These are phyloP conservation scores for Castanea crenata DNA, from an alignment of 306 rosid genomes.

Conservation along the genomic window DNA sequence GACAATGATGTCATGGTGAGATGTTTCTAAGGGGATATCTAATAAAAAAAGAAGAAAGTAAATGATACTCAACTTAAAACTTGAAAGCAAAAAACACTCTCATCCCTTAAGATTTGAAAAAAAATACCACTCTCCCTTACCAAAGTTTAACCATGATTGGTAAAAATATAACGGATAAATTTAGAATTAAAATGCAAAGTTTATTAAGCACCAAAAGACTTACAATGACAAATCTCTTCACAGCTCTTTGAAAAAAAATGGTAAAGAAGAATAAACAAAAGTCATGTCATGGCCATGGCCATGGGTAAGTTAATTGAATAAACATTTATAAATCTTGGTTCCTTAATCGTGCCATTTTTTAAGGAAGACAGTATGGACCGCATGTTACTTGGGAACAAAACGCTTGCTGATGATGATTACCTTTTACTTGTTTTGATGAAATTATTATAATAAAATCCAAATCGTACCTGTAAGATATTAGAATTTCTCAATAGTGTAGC, in stretches of 20 bases:
- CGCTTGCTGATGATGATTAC: not conserved
- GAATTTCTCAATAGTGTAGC: not conserved
- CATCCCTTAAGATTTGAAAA: too few relatives aligned
- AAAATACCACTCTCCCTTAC: too few relatives aligned
- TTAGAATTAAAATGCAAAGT: too few relatives aligned
- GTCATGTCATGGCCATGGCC: not conserved
- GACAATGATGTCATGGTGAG: not conserved
- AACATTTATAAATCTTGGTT: too few relatives aligned
- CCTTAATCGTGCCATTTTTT: not conserved
- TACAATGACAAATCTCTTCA: not conserved
- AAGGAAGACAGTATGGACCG: not conserved
- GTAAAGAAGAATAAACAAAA: not conserved
- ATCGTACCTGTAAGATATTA: not conserved
- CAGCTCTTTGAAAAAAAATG: too few relatives aligned
- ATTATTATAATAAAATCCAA: not conserved
- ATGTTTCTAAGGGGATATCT: not conserved
- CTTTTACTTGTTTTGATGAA: not conserved
- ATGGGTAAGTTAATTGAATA: too few relatives aligned
- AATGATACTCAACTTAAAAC: too few relatives aligned
- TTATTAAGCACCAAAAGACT: too few relatives aligned
- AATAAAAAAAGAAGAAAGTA: not conserved
- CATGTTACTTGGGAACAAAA: not conserved
- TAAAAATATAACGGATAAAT: too few relatives aligned
- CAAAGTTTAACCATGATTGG: too few relatives aligned
- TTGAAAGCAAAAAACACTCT: too few relatives aligned